Base-by-base conservation (phyloP, 257 asterid genomes). In the Penstemon barbatus region DNA sequence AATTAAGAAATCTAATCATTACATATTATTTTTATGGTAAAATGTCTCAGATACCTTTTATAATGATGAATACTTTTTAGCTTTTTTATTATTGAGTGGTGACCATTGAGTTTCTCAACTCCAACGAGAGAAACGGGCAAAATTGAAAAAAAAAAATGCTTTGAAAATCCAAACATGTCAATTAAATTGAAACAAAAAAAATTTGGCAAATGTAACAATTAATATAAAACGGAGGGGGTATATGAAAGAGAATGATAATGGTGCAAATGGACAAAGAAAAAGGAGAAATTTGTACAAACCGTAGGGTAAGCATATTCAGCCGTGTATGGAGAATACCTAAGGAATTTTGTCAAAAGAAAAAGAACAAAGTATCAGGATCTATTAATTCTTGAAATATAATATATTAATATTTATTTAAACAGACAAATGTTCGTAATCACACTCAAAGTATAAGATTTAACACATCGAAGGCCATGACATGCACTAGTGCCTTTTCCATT, bases 321-420 rank as follows among this genome's bases (percentile, higher is more conserved):
- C 38, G 95, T 85, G 86, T 83, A 90, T 13, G 97, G 86, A 65
- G 97, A 85, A 87, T 85, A 93, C 96, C 98, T 93, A 94, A 65
- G 48, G 43, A 56, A 25, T 33, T 69, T 66, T 57, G 43, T 54
- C 71, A 49, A 57, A 58, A 12, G 48, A 64, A n/a, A 12, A 18
- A 46, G 56, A 64, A 57, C 42, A 57, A 69, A 66, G 68, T n/a
- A 59, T 64, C 70, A 73, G 62, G 8, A 71, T 69, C 50, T 3
- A 49, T 36, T 39, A 64, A 1, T 13, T 18, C 25, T 64, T 13
- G 6, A 19, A 5, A 56, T 25, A 25, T 36, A 51, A 61, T 61
- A 5, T 38, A 42, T 49, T 12, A 49, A 13, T 49, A 49, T 10
- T 10, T 49, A 10, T 12, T 10, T 4, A 49, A 4, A 12, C 8